Base-by-base conservation (phyloP, 139 green algal species). In the Zygnema cylindricum region DNA sequence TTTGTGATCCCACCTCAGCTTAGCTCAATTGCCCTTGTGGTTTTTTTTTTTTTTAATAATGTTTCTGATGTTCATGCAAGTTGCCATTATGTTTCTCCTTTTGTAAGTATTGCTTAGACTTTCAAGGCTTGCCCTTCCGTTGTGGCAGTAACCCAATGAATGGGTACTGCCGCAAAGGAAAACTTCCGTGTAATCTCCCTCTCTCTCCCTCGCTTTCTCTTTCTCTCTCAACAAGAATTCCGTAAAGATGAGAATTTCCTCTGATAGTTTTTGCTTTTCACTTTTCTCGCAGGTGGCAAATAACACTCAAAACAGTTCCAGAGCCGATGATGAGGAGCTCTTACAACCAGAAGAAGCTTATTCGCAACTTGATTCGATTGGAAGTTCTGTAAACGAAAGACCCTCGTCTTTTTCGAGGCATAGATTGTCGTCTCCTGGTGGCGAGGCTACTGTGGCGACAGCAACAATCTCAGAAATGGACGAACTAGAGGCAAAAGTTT, bases 381-480 rank as follows among this genome's bases (percentile, higher is more conserved):
- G 16, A 63, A 16, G 16, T 7, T 25, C 7, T 63, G 49, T 16
- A 25, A 16, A 7, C 16, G 49, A 16, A 63, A 63, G 49, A 16
- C 7, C 16, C 49, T 7, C 49, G 16, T 63, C 49, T 16, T 63
- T 63, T 63, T 63, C 49, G 16, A 63, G 49, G 49, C 7, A 63
- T 16, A 7, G 49, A 63, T 16, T 63, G 7, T 63, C 49, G 7
- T 63, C 49, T 63, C 49, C 49, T 16, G 7, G 7, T 63, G 49
- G n/a, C n/a, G 49, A 54, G 41, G 41, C 76, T 83, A 55, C 49
- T n/a, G 76, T 35, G 32, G 76, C 76, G 33, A 83, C 76, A 0
- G 76, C 76, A 75, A 83, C 76, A 1, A 55, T 83, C 76, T 71
- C 76, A 83, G 76, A 83, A 33, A 35, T 35, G 11, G 76, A 55